Percentiles rank a stretch among this genome's conserved stretches.
phyloP scores from a whole-genome alignment of 2,329 filamentous ascomycete genomes.

The Chaetomium sp. region DNA sequence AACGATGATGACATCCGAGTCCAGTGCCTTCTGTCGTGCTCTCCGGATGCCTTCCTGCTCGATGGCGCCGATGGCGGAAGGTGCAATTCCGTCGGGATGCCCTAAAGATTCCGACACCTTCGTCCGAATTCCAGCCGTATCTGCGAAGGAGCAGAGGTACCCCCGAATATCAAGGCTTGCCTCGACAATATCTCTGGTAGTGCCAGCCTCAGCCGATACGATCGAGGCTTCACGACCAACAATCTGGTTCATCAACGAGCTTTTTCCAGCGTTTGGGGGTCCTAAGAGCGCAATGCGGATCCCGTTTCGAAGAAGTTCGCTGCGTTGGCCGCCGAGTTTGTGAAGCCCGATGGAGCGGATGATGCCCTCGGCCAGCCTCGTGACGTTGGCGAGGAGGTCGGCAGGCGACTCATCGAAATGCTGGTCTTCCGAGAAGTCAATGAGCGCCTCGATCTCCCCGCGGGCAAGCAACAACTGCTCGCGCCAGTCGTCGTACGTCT shows the following conservation, averaged over 20 bases:
- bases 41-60: constrained; percentile 90
- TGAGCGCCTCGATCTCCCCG: constrained; percentile 90
- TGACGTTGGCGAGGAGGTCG: constrained; percentile 71
- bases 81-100: not conserved
- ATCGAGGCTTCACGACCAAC: constrained; percentile 94
- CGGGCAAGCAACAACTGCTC: constrained; percentile 74
- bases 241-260: constrained; percentile 85
- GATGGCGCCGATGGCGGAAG: constrained; percentile 63
- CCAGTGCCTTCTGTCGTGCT: constrained; percentile 75
- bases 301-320: constrained; percentile 80
- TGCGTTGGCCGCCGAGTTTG: constrained; percentile 74
- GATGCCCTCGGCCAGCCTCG: constrained; percentile 63
- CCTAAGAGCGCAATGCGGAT: constrained; percentile 86
- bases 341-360: constrained; percentile 66
- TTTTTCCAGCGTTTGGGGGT: constrained; percentile 93
- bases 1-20: constrained; percentile 83
- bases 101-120: constrained; percentile 32
- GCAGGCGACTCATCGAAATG: constrained; percentile 88
- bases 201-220: constrained; percentile 89
- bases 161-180: constrained; percentile 86
- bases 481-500: constrained; percentile 83
- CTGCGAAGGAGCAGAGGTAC: constrained; percentile 90
- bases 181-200: constrained; percentile 91
- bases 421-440: constrained; percentile 97
- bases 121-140: constrained; percentile 84